Evolutionary conservation across 148 eudicot species (phyloP).

Genomic region (Spergularia bocconei): DNA sequence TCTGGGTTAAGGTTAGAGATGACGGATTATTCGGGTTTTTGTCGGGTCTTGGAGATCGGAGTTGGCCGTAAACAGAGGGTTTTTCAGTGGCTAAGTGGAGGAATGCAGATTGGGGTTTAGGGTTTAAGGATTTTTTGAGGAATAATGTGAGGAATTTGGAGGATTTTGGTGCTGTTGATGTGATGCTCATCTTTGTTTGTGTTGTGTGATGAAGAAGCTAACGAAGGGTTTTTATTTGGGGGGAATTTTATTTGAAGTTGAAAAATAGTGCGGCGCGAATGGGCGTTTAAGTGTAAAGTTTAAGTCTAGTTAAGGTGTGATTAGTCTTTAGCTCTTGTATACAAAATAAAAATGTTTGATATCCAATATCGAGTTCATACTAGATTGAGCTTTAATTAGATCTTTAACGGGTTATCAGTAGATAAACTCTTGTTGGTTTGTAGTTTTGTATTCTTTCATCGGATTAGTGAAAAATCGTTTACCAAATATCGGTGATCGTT

Average conservation of each 20-base stretch:
- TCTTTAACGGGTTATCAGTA: no score
- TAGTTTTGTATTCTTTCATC: no score
- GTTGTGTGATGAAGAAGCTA: neutral
- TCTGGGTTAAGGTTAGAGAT: slow-evolving; percentile 29
- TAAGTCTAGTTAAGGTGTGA: no score
- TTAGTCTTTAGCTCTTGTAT: no score
- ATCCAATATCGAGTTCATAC: no score
- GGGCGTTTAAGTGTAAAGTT: neutral
- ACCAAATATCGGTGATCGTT: no score
- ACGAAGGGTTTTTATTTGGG: neutral
- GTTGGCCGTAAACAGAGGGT: slow-evolving; percentile 19
- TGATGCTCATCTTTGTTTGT: slow-evolving; percentile 11
- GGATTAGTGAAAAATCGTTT: no score
- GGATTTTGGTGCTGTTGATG: slow-evolving; percentile 24
- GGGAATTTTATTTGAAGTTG: neutral
- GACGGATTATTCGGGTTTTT: neutral
- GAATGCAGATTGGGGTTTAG: slow-evolving; percentile 14
- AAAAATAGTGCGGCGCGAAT: neutral
- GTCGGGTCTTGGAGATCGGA: neutral
- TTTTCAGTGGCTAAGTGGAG: slow-evolving; percentile 37
- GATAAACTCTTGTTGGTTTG: no score
- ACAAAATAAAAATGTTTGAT: no score
- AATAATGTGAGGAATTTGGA: slow-evolving; percentile 29
- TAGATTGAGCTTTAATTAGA: no score
- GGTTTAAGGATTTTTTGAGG: slow-evolving; percentile 16